These are phyloP conservation scores for Oropetium thomaeum DNA, from an alignment of 176 grass and related monocot species.

Conservation along the genomic window DNA sequence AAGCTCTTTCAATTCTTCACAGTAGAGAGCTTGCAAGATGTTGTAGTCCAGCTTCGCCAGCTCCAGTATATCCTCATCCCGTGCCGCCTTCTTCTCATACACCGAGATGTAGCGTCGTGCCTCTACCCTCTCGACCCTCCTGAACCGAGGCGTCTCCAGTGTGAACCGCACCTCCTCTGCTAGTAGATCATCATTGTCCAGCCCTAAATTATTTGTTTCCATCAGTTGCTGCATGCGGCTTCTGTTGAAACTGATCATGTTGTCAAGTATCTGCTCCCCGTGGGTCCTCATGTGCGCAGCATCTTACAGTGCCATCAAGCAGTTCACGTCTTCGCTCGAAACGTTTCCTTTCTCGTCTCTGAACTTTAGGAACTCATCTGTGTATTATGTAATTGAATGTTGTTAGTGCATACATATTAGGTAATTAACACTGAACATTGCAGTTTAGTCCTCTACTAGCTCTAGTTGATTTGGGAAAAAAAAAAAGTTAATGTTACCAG, in stretches of 20 bases:
- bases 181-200: too few species aligned
- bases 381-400: not conserved
- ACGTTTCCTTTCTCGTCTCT: constrained; percentile 18
- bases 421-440: too few species aligned
- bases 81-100: constrained; percentile 17
- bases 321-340: not conserved
- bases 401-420: not conserved
- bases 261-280: constrained; percentile 34
- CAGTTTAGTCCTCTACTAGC: too few species aligned
- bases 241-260: constrained; percentile 12
- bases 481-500: constrained; percentile 17
- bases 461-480: too few species aligned
- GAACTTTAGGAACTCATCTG: constrained; percentile 53
- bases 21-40: constrained; percentile 38
- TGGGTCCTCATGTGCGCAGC: constrained; percentile 25
- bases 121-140: constrained; percentile 37
- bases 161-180: constrained; percentile 23
- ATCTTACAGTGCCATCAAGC: constrained; percentile 38
- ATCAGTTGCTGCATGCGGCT: not conserved
- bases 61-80: constrained; percentile 14
- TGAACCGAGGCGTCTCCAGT: constrained; percentile 24
- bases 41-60: constrained; percentile 46
- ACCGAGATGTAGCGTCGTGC: constrained; percentile 25
- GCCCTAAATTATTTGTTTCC: not conserved
- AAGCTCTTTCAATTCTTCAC: constrained; percentile 31